Evolutionary conservation across 805 yeast species (phyloP).

Genomic region (Yamadazyma laniorum): DNA sequence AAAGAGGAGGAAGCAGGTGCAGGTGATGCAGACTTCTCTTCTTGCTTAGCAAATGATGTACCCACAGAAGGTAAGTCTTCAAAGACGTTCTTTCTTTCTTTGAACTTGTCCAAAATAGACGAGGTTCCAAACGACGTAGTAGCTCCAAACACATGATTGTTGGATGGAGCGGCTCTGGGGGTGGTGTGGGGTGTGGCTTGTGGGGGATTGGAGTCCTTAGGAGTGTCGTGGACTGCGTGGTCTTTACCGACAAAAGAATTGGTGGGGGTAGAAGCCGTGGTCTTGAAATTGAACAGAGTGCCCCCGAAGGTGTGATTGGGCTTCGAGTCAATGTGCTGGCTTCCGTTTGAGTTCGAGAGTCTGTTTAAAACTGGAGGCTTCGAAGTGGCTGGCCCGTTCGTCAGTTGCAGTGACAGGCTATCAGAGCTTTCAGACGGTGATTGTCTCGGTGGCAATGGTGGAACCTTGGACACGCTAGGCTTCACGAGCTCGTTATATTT

Average conservation of each 20-base stretch:
- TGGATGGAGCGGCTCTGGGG: not conserved
- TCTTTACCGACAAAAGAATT: slow-evolving; percentile 15
- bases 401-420: too few relatives aligned
- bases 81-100: slow-evolving; percentile 25
- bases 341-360: not conserved
- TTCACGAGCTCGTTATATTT: slow-evolving; percentile 9
- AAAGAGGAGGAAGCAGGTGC: slow-evolving; percentile 24
- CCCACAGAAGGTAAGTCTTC: slow-evolving; percentile 21
- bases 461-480: slow-evolving; percentile 10
- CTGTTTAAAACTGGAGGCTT: slow-evolving; percentile 6
- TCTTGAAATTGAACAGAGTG: slow-evolving; percentile 18
- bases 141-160: slow-evolving; percentile 38
- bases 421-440: too few relatives aligned
- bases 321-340: not conserved
- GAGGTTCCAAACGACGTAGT: slow-evolving; percentile 38
- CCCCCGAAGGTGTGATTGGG: slow-evolving; percentile 21
- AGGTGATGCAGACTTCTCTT: not conserved
- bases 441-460: slow-evolving; percentile 8
- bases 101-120: slow-evolving; percentile 22
- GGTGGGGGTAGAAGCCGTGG: slow-evolving; percentile 10
- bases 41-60: not conserved
- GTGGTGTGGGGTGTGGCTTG: slow-evolving; percentile 4
- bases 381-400: not conserved
- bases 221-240: slow-evolving; percentile 16
- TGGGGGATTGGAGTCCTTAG: slow-evolving; percentile 12